A percentile compares a stretch with the other conserved stretches of the same genome.
These are phyloP conservation scores for Scutellaria galericulata DNA, from an alignment of 257 asterid species.

Conservation along the genomic window DNA sequence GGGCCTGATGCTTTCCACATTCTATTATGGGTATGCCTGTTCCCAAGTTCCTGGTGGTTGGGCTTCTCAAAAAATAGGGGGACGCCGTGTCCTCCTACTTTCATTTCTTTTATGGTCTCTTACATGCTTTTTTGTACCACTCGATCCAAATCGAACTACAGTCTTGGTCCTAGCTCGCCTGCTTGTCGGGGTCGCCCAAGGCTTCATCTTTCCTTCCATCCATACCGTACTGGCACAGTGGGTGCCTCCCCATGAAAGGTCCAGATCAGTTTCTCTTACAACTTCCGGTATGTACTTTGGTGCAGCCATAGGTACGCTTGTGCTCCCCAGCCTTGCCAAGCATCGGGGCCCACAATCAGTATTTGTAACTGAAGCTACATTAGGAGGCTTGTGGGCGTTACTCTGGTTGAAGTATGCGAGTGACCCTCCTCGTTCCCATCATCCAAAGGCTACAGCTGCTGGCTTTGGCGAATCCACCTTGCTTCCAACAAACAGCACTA, in stretches of 20 bases:
- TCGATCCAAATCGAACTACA: slow-evolving; percentile 65
- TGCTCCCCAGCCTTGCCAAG: slow-evolving; percentile 81
- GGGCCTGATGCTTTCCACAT: slow-evolving; percentile 82
- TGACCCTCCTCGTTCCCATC: slow-evolving; percentile 93
- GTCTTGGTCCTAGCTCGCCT: slow-evolving; percentile 80
- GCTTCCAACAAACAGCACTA: slow-evolving; percentile 61
- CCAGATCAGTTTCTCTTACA: slow-evolving; percentile 86
- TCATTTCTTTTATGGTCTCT: slow-evolving; percentile 87
- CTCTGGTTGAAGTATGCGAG: slow-evolving; percentile 75
- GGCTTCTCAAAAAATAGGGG: slow-evolving; percentile 94
- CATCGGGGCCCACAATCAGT: slow-evolving; percentile 80
- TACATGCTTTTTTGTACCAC: slow-evolving; percentile 80
- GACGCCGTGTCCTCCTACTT: slow-evolving; percentile 78
- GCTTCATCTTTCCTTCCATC: slow-evolving; percentile 93
- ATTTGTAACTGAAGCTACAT: slow-evolving; percentile 74
- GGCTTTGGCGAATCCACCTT: slow-evolving; percentile 74
- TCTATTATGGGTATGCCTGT: slow-evolving; percentile 91
- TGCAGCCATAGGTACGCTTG: slow-evolving; percentile 80
- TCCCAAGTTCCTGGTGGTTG: slow-evolving; percentile 98
- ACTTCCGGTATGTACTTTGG: slow-evolving; percentile 97
- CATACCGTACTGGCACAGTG: slow-evolving; percentile 97
- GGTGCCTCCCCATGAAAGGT: slow-evolving; percentile 95
- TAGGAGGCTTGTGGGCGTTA: slow-evolving; percentile 82
- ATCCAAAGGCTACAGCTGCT: slow-evolving; percentile 87
- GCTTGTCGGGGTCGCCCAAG: slow-evolving; percentile 95